Conservation (phyloP, 768 basidiomycete species). For the Pleurotus ostreatus region DNA sequence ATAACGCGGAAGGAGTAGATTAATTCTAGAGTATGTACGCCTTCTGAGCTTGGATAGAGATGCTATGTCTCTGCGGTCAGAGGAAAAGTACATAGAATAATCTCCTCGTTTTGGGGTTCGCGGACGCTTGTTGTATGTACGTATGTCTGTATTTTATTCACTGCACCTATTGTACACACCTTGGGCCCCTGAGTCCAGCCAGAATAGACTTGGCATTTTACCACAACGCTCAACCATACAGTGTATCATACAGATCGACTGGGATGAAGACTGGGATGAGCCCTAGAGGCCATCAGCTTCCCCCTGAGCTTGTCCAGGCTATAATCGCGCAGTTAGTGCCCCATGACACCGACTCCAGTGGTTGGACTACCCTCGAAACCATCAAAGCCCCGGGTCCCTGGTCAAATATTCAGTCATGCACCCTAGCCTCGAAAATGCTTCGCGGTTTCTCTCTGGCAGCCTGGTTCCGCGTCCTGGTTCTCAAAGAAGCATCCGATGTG, state of each 20-base stretch:
- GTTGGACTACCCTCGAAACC: conserved; percentile 1
- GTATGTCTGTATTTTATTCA: neutral
- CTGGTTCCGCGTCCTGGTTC: conserved; percentile 5
- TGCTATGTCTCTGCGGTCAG: conserved; percentile 26
- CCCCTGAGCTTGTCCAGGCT: neutral
- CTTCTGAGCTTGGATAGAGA: conserved; percentile 36
- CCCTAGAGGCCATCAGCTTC: neutral
- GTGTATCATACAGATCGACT: no score
- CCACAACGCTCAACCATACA: no score
- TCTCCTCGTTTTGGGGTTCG: neutral
- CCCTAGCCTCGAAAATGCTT: neutral
- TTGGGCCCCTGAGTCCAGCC: no score
- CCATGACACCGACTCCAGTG: neutral
- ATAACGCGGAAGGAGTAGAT: conserved; percentile 17
- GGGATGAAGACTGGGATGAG: no score
- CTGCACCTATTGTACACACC: no score
- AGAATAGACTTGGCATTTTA: no score
- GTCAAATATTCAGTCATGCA: neutral
- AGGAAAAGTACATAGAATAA: neutral
- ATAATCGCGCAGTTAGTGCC: neutral
- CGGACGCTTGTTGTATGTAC: neutral
- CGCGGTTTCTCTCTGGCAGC: conserved; percentile 5
- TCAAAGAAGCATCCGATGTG: conserved; percentile 4
- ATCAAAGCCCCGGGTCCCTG: neutral
- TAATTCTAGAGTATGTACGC: conserved; percentile 41